Conservation (phyloP, 768 basidiomycete genomes). For the Flagelloscypha sp. region DNA sequence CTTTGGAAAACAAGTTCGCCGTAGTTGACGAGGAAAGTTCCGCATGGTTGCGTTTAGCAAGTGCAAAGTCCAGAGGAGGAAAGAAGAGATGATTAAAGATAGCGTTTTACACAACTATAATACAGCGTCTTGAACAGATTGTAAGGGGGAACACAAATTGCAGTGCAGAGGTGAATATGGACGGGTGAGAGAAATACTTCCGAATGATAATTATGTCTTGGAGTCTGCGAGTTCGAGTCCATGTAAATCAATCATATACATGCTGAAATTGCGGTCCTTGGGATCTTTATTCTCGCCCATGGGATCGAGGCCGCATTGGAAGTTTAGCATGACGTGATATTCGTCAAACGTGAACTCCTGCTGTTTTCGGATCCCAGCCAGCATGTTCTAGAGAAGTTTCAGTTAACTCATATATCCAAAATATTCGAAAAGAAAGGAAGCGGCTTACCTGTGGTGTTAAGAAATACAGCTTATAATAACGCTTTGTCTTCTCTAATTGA, state of each 20-base stretch:
- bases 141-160: constrained; percentile 9
- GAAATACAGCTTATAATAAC: constrained; percentile 76
- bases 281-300: constrained; percentile 46
- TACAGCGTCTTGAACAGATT: too few species aligned
- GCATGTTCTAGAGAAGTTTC: constrained; percentile 49
- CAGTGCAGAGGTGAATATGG: constrained; percentile 10
- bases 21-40: background rate
- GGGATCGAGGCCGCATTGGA: constrained; percentile 81
- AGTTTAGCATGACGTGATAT: constrained; percentile 82
- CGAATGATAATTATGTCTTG: constrained; percentile 12
- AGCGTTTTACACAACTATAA: too few species aligned
- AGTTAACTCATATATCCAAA: constrained; percentile 1
- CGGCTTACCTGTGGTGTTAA: constrained; percentile 60
- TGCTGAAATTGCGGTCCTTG: constrained; percentile 66
- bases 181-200: constrained; percentile 2
- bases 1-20: background rate
- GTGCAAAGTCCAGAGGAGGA: too few species aligned
- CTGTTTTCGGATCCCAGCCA: constrained; percentile 57
- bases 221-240: constrained; percentile 57
- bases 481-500: constrained; percentile 68
- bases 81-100: too few species aligned
- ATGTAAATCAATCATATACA: constrained; percentile 87
- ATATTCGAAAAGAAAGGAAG: constrained; percentile 1
- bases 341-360: constrained; percentile 81
- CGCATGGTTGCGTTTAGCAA: background rate